Conservation (phyloP, 2,329 filamentous ascomycete genomes). For the Dothidotthia symphoricarpi region DNA sequence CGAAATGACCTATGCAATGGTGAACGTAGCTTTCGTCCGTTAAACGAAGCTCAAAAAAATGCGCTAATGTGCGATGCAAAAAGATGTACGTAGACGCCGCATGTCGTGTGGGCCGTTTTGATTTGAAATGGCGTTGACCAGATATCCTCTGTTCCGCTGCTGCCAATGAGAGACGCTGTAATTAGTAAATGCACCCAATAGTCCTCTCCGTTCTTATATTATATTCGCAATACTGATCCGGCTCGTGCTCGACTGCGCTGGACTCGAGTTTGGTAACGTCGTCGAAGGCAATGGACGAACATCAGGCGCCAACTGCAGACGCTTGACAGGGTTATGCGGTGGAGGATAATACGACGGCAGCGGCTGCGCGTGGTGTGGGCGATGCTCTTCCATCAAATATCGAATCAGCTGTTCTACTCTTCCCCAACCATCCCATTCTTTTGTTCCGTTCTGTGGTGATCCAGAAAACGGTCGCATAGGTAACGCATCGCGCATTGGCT, state of each 20-base stretch:
- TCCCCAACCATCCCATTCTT: slow-evolving; percentile 80
- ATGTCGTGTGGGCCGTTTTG: too few species aligned
- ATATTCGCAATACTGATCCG: slow-evolving; percentile 49
- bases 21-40: too few species aligned
- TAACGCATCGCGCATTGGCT: slow-evolving; percentile 42
- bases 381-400: slow-evolving; percentile 53
- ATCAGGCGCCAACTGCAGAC: slow-evolving; percentile 36
- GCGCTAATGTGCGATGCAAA: too few species aligned
- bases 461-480: slow-evolving; percentile 52
- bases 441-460: slow-evolving; percentile 56
- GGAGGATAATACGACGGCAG: slow-evolving; percentile 35
- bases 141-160: too few species aligned
- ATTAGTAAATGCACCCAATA: too few species aligned
- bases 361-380: slow-evolving; percentile 25
- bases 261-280: slow-evolving; percentile 20
- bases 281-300: slow-evolving; percentile 16
- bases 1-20: too few species aligned
- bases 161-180: too few species aligned
- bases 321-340: slow-evolving; percentile 40
- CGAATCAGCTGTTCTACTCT: slow-evolving; percentile 65
- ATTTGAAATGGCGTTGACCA: too few species aligned
- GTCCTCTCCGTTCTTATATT: slow-evolving; percentile 23
- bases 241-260: slow-evolving; percentile 42
- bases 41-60: too few species aligned
- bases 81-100: too few species aligned